These are phyloP conservation scores for Prototheca wickerhamii DNA, from an alignment of 163 green algal species.

Conservation along the genomic window DNA sequence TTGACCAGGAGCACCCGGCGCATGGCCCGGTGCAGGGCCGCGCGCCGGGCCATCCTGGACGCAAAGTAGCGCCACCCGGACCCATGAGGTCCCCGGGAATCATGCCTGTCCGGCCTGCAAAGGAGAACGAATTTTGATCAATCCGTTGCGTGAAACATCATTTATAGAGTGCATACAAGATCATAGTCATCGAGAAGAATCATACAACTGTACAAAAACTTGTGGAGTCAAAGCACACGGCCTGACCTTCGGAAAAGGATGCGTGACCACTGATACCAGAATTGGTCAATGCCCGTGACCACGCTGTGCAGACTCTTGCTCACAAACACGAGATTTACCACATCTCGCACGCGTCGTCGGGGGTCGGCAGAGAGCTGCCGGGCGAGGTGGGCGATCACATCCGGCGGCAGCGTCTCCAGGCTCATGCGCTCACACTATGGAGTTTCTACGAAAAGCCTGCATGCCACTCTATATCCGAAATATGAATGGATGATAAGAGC, in stretches of 20 bases:
- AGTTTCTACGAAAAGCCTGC: too few species aligned
- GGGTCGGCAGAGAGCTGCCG: background rate
- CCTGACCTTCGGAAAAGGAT: background rate
- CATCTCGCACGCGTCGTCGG: background rate
- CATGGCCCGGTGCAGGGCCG: background rate
- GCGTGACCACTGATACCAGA: background rate
- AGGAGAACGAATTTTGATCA: too few species aligned
- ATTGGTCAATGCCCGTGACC: background rate
- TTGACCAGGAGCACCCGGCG: background rate
- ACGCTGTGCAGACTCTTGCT: background rate
- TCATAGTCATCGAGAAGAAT: too few species aligned
- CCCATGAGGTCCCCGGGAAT: background rate
- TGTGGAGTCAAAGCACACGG: too few species aligned
- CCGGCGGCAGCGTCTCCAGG: background rate
- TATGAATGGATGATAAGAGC: too few species aligned
- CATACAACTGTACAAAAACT: too few species aligned
- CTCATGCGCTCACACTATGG: background rate
- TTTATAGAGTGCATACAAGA: too few species aligned
- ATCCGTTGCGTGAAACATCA: too few species aligned
- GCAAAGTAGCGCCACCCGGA: background rate
- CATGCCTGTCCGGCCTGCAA: background rate
- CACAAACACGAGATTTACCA: background rate
- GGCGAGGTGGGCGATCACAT: background rate
- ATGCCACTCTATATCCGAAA: too few species aligned
- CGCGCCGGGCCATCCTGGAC: background rate